Base-by-base conservation (phyloP, 2,329 filamentous ascomycete species). In the Rutstroemia sydowiana region DNA sequence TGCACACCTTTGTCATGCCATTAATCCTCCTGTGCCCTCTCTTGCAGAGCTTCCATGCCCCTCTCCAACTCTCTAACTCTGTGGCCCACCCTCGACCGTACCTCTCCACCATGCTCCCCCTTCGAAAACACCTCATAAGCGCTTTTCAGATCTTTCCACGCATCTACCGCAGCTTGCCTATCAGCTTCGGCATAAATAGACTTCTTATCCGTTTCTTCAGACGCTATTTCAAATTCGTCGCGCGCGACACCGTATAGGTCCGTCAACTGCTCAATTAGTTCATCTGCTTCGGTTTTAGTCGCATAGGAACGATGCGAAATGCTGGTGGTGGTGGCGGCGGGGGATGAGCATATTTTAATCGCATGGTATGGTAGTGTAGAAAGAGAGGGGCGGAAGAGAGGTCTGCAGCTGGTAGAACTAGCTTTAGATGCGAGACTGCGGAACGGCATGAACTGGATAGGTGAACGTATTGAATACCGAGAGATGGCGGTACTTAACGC, bases 151-250 rank as follows among this genome's bases (percentile, higher is more conserved):
- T 70, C 67, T 48, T 72, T 65, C 45, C 74, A 59, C 5, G 72
- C 72, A 50, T 74, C 71, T 28, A 72, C 69, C 3, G 72, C 71
- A 3, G 71, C 70, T 32, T 68, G 68, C 3, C 73, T 67, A 56
- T 75, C 73, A 0, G 68, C 72, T 10, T 67, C 67, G 1, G 71
- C 73, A 60, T 74, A 75, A 50, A 73, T 70, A 2, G 71, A 71
- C 1, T 68, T 63, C 28, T 63, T 64, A 37, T 73, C 68, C 1
- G 72, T 74, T 55, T 71, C 72, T 50, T 75, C 72, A 0, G 68
- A 68, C 3, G 73, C 73, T 55, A 75, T 75, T 62, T 75, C 72
- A 52, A 75, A 72, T 59, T 75, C 72, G 57, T 75, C 73, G 53
- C 69, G 68, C 3, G 73, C 71, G 1, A 68, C 69, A 51, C 71